phyloP scores from a whole-genome alignment of 78 protist genomes.

The Dictyostelium brefeldianum region DNA sequence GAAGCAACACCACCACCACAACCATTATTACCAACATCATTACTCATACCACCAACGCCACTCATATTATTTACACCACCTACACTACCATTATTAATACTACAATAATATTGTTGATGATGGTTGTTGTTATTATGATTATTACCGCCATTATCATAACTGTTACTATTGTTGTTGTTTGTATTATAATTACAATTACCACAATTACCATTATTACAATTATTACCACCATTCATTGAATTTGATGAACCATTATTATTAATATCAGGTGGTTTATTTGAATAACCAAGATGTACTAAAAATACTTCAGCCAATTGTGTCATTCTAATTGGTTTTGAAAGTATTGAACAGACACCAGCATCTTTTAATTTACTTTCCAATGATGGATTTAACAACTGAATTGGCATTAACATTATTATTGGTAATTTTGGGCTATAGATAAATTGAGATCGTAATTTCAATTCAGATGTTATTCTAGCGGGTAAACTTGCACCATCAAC shows the following conservation, averaged over 20 bases:
- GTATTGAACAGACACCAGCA: slow-evolving; percentile 24
- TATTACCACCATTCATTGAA: too few species aligned
- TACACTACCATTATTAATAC: neutral
- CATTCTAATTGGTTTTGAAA: slow-evolving; percentile 22
- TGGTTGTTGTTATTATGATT: neutral
- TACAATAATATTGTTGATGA: neutral
- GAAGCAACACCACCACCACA: neutral
- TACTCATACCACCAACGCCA: neutral
- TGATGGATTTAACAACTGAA: neutral
- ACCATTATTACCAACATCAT: neutral
- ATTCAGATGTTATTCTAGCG: slow-evolving; percentile 17
- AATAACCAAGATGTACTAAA: neutral
- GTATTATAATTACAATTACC: neutral
- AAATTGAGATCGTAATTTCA: neutral
- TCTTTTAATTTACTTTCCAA: neutral
- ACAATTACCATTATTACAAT: neutral
- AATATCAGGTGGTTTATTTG: neutral
- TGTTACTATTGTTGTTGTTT: neutral
- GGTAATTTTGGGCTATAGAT: neutral
- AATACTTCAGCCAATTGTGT: neutral
- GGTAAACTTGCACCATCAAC: slow-evolving; percentile 14
- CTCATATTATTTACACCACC: neutral
- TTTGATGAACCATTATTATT: too few species aligned
- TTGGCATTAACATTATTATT: slow-evolving; percentile 21
- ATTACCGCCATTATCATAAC: neutral